Conservation (phyloP, 2,329 filamentous ascomycete species). For the Calonectria fujianensis region DNA sequence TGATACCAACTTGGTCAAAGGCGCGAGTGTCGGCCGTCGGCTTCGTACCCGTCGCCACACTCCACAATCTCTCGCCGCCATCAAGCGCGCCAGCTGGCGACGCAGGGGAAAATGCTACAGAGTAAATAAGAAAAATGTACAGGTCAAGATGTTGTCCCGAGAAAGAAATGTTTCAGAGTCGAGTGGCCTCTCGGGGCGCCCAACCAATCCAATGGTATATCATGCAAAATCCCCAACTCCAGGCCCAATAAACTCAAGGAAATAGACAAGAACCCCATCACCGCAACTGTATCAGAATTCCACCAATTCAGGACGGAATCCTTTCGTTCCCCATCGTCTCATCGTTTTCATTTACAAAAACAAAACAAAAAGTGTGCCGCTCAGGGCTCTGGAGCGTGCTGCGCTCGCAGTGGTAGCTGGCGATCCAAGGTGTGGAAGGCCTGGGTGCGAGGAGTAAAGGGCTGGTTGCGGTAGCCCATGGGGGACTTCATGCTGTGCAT, state of each 20-base stretch:
- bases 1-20: constrained; percentile 24
- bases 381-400: constrained; percentile 46
- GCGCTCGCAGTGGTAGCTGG: constrained; percentile 70
- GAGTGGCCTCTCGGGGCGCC: constrained; percentile 26
- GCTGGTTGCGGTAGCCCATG: constrained; percentile 58
- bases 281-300: not conserved
- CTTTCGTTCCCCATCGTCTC: not conserved
- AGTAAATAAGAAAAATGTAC: constrained; percentile 29
- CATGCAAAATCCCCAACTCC: constrained; percentile 37
- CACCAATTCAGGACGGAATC: not conserved
- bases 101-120: not conserved
- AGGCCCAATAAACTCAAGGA: constrained; percentile 31
- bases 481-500: constrained; percentile 71
- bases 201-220: constrained; percentile 30
- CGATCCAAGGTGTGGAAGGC: constrained; percentile 80
- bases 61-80: constrained; percentile 21
- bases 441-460: constrained; percentile 79
- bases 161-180: constrained; percentile 31
- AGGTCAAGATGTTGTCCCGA: constrained; percentile 27
- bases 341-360: constrained; percentile 7
- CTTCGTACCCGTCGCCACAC: constrained; percentile 32
- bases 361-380: not conserved
- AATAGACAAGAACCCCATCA: not conserved
- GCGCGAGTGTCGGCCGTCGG: constrained; percentile 13
- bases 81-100: constrained; percentile 13